Evolutionary conservation across 2,329 filamentous ascomycete species (phyloP).

Genomic region (Colletotrichum musicola): DNA sequence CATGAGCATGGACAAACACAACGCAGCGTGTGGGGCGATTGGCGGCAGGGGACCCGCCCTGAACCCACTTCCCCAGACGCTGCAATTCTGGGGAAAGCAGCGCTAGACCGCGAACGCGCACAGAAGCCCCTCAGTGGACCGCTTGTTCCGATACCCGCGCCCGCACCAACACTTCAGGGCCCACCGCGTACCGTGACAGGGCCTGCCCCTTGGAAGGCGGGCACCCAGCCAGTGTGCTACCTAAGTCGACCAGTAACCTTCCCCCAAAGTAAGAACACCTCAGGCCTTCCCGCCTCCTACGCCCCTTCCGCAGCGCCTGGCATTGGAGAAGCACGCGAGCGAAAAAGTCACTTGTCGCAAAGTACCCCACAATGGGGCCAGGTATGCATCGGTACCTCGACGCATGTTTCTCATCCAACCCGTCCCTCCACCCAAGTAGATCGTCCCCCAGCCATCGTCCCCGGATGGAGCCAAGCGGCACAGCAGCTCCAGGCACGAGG

Average conservation of each 20-base stretch:
- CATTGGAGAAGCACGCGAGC: no score
- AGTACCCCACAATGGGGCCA: slow-evolving; percentile 20
- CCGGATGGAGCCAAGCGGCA: slow-evolving; percentile 27
- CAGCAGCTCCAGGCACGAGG: neutral
- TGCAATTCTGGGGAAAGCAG: slow-evolving; percentile 38
- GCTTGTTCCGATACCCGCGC: slow-evolving; percentile 32
- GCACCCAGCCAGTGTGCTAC: no score
- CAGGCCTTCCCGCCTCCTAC: no score
- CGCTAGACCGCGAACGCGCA: slow-evolving; percentile 29
- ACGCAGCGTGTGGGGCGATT: slow-evolving; percentile 25
- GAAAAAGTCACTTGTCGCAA: neutral
- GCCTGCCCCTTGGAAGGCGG: neutral
- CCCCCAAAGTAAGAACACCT: no score
- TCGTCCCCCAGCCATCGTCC: slow-evolving; percentile 7
- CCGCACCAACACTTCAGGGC: slow-evolving; percentile 8
- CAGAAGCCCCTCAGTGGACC: slow-evolving; percentile 23
- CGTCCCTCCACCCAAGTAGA: no score
- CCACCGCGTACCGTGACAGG: neutral
- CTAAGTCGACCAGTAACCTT: no score
- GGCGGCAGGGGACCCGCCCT: slow-evolving; percentile 20
- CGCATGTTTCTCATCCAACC: neutral
- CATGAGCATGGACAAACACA: neutral
- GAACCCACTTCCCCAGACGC: slow-evolving; percentile 41
- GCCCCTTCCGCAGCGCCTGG: no score
- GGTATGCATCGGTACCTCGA: slow-evolving; percentile 17